Base-by-base conservation (phyloP, 768 basidiomycete genomes). In the Mycena olivaceomarginata region DNA sequence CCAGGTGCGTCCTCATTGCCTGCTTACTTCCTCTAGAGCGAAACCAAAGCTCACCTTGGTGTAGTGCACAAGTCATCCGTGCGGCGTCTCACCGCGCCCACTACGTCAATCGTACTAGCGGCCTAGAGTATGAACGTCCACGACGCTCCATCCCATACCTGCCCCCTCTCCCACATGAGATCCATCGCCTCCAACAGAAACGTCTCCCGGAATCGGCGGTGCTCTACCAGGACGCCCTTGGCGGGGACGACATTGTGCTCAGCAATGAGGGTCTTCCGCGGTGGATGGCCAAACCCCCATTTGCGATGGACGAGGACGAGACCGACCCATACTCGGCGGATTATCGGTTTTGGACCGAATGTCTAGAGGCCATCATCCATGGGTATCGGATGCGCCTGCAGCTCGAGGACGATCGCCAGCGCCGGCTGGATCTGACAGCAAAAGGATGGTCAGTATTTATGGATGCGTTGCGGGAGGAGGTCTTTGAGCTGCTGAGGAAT, bases 261-360 rank as follows among this genome's bases (percentile, higher is more conserved):
- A 66, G 65, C 22, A 43, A 46, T 7, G 43, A 31, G 31, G 31
- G 31, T 1, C 31, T 74, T 8, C 0, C 1, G 1, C 31, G 51
- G 2, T 74, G 72, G 72, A 74, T 60, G 45, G 10, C 13, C 18
- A 31, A 45, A n/a, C 65, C 72, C 1, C 72, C 72, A 2, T 74
- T 74, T 41, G 65, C 4, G 0, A 31, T 46, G 6, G 65, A 74
- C 53, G 31, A 59, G 4, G 65, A 74, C 66, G 5, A 15, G 5
- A 48, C 22, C 40, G 43, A 74, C 37, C 72, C 56, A 12, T 31
- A 59, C 25, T 74, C 72, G 9, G 1, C 1, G 0, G 15, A 18
- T 5, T 59, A 67, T 31, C 56, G 16, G 3, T 7, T 4, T 1
- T 74, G 43, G 20, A 74, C 72, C 0, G 4, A 18, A 9, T 15